Evolutionary conservation across 179 eudicot genomes (phyloP).

Genomic region (Carnegiea gigantea): DNA sequence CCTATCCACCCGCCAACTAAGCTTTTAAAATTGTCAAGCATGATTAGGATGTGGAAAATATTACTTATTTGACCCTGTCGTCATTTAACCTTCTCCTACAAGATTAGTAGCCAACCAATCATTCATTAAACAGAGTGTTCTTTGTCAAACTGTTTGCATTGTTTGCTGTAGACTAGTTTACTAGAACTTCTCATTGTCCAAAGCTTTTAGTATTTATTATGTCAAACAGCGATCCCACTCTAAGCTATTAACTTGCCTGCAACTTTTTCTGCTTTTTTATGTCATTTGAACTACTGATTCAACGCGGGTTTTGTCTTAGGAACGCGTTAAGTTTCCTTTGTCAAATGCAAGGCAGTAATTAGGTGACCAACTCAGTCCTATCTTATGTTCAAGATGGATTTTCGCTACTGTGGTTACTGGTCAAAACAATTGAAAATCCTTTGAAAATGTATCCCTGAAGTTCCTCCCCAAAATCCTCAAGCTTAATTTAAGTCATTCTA

Average conservation of each 20-base stretch:
- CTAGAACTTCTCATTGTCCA: not conserved
- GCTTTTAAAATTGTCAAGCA: conserved; percentile 14
- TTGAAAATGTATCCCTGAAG: not conserved
- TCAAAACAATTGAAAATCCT: not conserved
- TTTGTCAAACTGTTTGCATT: not conserved
- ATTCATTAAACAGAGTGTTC: not conserved
- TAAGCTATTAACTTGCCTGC: not conserved
- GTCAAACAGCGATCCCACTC: not conserved
- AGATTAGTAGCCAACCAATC: conserved; percentile 13
- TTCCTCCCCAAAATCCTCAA: not conserved
- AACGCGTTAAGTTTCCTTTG: not conserved
- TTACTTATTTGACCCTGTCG: conserved; percentile 20
- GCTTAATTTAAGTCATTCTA: not conserved
- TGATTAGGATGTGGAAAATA: conserved; percentile 7
- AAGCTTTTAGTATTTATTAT: not conserved
- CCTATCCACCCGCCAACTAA: conserved; percentile 20
- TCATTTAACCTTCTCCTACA: conserved; percentile 21
- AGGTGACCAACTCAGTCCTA: not conserved
- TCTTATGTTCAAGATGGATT: not conserved
- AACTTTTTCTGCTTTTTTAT: not conserved
- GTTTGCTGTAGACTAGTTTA: not conserved
- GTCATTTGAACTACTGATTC: not conserved
- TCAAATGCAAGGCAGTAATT: not conserved
- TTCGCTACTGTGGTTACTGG: not conserved
- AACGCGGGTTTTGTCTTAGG: not conserved